A percentile compares a stretch with the other conserved stretches of the same genome.
phyloP scores from a whole-genome alignment of 805 yeast genomes.

The Wickerhamiella siamensis region DNA sequence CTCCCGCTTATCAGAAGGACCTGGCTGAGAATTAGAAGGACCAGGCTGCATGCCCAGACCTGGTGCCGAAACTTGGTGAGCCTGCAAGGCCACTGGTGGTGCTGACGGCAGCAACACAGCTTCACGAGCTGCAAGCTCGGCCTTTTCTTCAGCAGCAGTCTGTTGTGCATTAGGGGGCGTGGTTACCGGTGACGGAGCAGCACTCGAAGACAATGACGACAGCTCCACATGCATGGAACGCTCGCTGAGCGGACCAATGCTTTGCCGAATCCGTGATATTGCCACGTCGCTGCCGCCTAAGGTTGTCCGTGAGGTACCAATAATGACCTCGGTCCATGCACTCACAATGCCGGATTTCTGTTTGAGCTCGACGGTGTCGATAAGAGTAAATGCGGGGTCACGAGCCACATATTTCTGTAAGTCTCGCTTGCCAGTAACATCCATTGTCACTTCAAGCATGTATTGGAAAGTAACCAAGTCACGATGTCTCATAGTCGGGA shows the following conservation, averaged over 20 bases:
- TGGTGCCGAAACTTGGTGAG: neutral
- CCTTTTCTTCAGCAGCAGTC: neutral
- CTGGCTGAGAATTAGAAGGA: conserved; percentile 10
- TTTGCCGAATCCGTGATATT: neutral
- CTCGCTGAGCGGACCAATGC: neutral
- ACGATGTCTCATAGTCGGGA: conserved; percentile 67
- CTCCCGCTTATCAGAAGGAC: conserved; percentile 29
- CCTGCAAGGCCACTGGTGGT: neutral
- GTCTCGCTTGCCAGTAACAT: conserved; percentile 48
- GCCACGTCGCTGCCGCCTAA: neutral
- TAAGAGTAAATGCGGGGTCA: conserved; percentile 15
- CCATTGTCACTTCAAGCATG: conserved; percentile 70
- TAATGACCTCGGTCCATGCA: conserved; percentile 62
- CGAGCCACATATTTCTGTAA: conserved; percentile 19
- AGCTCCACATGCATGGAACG: conserved; percentile 1
- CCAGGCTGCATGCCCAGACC: no score
- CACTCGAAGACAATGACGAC: conserved; percentile 1
- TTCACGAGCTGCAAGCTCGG: conserved; percentile 3
- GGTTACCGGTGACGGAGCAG: neutral
- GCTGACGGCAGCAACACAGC: conserved; percentile 3
- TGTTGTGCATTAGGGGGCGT: neutral
- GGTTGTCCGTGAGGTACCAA: conserved; percentile 41
- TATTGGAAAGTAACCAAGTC: conserved; percentile 68
- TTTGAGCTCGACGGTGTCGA: conserved; percentile 70
- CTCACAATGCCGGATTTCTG: conserved; percentile 64